Evolutionary conservation across 805 yeast species (phyloP).

Genomic region (Candida patagonica): DNA sequence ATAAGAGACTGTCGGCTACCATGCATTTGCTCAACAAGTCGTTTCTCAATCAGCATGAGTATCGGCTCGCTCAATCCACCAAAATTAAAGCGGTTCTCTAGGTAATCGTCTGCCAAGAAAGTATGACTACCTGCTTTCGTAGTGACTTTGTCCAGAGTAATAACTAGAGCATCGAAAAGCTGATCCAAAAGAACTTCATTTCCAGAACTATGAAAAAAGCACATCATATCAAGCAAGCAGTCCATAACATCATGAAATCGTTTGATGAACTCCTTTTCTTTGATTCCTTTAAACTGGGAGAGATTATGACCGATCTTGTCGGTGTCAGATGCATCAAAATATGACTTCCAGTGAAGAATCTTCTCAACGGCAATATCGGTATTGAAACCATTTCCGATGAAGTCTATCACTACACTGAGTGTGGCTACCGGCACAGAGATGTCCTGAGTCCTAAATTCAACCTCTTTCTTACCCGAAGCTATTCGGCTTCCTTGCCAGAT

Average conservation of each 20-base stretch:
- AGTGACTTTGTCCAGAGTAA: constrained; percentile 19
- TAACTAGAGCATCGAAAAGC: constrained; percentile 19
- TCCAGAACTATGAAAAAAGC: constrained; percentile 19
- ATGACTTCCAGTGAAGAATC: constrained; percentile 43
- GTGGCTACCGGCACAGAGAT: constrained; percentile 25
- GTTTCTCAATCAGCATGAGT: constrained; percentile 10
- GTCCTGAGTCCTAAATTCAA: constrained; percentile 34
- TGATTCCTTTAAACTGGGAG: constrained; percentile 43
- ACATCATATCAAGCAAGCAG: constrained; percentile 31
- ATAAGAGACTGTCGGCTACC: constrained; percentile 6
- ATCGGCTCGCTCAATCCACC: constrained; percentile 39
- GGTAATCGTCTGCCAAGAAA: constrained; percentile 19
- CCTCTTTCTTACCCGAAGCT: constrained; percentile 13
- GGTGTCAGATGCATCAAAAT: constrained; percentile 27
- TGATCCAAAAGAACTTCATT: constrained; percentile 9
- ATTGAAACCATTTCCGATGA: constrained; percentile 61
- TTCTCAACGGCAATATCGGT: constrained; percentile 46
- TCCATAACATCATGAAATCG: constrained; percentile 22
- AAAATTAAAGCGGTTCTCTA: constrained; percentile 27
- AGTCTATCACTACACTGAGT: constrained; percentile 48
- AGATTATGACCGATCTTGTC: constrained; percentile 41
- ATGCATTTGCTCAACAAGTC: constrained; percentile 4
- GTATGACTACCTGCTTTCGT: constrained; percentile 13
- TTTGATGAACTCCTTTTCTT: constrained; percentile 45
- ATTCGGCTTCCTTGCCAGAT: constrained; percentile 24